Evolutionary conservation across 2,329 filamentous ascomycete species (phyloP).

Genomic region (Eurotiales sp.): DNA sequence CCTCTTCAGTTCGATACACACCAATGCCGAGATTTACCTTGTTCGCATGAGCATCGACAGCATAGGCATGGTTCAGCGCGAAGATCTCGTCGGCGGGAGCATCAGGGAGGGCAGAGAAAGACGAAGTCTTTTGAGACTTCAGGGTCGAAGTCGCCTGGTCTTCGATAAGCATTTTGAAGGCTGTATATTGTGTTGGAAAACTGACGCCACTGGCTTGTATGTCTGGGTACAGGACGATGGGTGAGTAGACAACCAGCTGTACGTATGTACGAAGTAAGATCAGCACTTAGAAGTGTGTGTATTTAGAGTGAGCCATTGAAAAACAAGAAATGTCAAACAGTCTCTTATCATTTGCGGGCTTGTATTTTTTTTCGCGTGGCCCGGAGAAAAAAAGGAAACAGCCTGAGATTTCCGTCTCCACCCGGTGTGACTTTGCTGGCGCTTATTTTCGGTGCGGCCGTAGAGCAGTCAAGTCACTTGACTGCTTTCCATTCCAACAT

Average conservation of each 20-base stretch:
- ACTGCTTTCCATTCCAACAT: background rate
- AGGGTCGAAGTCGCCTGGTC: background rate
- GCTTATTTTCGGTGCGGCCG: slow-evolving; percentile 2
- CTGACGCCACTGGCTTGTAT: background rate
- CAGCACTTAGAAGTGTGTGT: no score
- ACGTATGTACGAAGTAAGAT: no score
- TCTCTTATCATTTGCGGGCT: background rate
- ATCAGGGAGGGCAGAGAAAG: slow-evolving; percentile 60
- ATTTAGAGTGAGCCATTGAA: no score
- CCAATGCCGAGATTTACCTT: slow-evolving; percentile 91
- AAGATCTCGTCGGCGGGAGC: slow-evolving; percentile 91
- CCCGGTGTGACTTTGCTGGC: slow-evolving; percentile 12
- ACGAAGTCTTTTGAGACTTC: slow-evolving; percentile 3
- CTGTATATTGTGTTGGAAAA: no score
- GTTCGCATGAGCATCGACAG: slow-evolving; percentile 63
- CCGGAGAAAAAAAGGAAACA: background rate
- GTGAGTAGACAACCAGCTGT: no score
- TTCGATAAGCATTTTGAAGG: slow-evolving; percentile 12
- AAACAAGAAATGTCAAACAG: no score
- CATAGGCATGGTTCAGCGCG: slow-evolving; percentile 79
- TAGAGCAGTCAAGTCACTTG: no score
- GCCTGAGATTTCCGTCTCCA: slow-evolving; percentile 3
- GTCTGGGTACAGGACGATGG: no score
- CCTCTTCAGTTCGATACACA: slow-evolving; percentile 85
- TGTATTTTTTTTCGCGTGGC: background rate